These are phyloP conservation scores for Salix purpurea DNA, from an alignment of 345 rosid species.

Conservation along the genomic window DNA sequence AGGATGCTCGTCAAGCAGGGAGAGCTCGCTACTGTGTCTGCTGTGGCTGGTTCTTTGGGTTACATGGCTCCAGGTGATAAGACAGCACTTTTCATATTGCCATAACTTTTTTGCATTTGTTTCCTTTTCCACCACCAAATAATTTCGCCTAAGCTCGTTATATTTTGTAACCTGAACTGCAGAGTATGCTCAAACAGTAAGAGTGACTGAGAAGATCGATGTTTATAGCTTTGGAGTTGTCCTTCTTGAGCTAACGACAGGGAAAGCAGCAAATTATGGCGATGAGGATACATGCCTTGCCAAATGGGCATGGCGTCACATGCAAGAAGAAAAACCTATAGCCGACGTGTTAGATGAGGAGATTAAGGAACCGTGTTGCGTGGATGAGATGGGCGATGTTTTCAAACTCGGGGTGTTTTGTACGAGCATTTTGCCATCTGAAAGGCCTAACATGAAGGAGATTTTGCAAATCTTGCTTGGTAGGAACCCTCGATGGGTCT, in stretches of 20 bases:
- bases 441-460: constrained; percentile 21
- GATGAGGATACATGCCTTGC: constrained; percentile 13
- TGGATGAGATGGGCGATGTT: constrained; percentile 18
- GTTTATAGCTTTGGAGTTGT: constrained; percentile 94
- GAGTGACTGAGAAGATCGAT: constrained; percentile 78
- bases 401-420: constrained; percentile 17
- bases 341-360: constrained; percentile 10
- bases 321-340: constrained; percentile 12
- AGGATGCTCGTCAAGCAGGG: constrained; percentile 4
- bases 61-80: constrained; percentile 27
- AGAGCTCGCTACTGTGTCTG: constrained; percentile 10
- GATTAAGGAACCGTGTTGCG: constrained; percentile 5
- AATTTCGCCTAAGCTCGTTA: background rate
- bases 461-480: constrained; percentile 11
- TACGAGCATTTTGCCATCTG: constrained; percentile 4
- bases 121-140: background rate
- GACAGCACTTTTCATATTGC: background rate
- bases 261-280: constrained; percentile 16
- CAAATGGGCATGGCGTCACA: constrained; percentile 19
- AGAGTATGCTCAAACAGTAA: constrained; percentile 19
- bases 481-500: background rate
- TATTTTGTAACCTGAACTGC: background rate
- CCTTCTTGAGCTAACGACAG: constrained; percentile 24
- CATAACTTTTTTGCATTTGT: background rate
- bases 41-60: constrained; percentile 20